Evolutionary conservation across 2,329 filamentous ascomycete species (phyloP).

Genomic region (Hypoxylon rubiginosum): DNA sequence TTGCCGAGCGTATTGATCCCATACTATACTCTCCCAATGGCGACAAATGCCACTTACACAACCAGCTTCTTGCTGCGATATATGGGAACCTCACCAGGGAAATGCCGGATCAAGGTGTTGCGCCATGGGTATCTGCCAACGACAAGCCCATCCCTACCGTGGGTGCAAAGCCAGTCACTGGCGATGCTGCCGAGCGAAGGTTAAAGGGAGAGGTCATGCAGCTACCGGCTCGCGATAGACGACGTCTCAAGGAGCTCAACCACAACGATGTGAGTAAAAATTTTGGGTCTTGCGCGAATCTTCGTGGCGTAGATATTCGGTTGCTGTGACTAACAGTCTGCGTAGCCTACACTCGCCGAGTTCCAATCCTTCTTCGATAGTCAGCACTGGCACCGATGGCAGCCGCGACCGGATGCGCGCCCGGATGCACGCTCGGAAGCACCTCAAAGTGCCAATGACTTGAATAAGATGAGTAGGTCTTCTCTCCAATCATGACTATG

Average conservation of each 20-base stretch:
- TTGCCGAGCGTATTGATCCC: slow-evolving; percentile 69
- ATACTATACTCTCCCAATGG: slow-evolving; percentile 70
- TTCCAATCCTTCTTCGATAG: slow-evolving; percentile 66
- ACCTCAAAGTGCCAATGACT: slow-evolving; percentile 76
- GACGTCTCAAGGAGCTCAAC: slow-evolving; percentile 74
- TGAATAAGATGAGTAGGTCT: slow-evolving; percentile 83
- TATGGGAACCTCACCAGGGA: slow-evolving; percentile 78
- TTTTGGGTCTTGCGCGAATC: background rate
- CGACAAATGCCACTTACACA: slow-evolving; percentile 74
- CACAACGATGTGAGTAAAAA: slow-evolving; percentile 69
- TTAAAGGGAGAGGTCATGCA: slow-evolving; percentile 80
- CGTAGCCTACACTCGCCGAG: slow-evolving; percentile 63
- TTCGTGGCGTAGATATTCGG: background rate
- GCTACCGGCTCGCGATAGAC: slow-evolving; percentile 73
- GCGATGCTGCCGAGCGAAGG: slow-evolving; percentile 74
- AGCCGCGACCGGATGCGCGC: too few species aligned
- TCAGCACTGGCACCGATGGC: slow-evolving; percentile 63
- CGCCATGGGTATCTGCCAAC: slow-evolving; percentile 79
- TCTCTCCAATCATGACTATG: slow-evolving; percentile 10
- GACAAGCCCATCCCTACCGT: slow-evolving; percentile 72
- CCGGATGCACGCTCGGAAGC: too few species aligned
- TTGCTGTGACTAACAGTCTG: slow-evolving; percentile 42
- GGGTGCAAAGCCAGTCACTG: slow-evolving; percentile 72
- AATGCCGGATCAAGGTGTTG: slow-evolving; percentile 75
- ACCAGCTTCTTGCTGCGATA: slow-evolving; percentile 75